These are phyloP conservation scores for Phytophthora melonis DNA, from an alignment of 352 stramenopile species.

Conservation along the genomic window DNA sequence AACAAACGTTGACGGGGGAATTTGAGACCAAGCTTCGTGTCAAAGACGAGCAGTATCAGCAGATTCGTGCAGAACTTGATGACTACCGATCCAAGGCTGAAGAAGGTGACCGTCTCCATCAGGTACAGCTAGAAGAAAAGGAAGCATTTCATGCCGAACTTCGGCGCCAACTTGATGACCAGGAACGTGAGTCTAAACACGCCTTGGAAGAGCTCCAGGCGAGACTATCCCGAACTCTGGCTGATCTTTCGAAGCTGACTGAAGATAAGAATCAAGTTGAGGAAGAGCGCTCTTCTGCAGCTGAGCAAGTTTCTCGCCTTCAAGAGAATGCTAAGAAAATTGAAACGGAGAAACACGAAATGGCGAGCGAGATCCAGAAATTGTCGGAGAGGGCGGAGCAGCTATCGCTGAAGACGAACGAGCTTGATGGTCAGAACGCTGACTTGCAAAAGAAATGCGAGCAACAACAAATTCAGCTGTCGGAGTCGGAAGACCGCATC, in stretches of 20 bases:
- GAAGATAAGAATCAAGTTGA: conserved; percentile 34
- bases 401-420: conserved; percentile 14
- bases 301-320: conserved; percentile 30
- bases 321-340: conserved; percentile 21
- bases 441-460: conserved; percentile 34
- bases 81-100: conserved; percentile 16
- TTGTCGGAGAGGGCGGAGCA: conserved; percentile 26
- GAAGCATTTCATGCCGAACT: conserved; percentile 43
- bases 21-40: conserved; percentile 32
- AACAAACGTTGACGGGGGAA: conserved; percentile 22
- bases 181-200: conserved; percentile 39
- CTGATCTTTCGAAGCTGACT: conserved; percentile 26
- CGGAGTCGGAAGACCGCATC: conserved; percentile 24
- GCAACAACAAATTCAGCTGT: conserved; percentile 30
- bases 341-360: conserved; percentile 29
- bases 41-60: conserved; percentile 32
- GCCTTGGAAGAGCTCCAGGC: conserved; percentile 20
- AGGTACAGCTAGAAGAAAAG: conserved; percentile 31
- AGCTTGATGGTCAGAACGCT: conserved; percentile 24
- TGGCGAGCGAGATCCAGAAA: conserved; percentile 30
- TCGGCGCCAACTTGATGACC: conserved; percentile 56
- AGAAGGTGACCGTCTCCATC: conserved; percentile 30
- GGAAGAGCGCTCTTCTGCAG: conserved; percentile 10
- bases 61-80: conserved; percentile 34
- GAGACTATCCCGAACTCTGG: conserved; percentile 29